phyloP scores from a whole-genome alignment of 768 basidiomycete species.

The Cyathus striatus region DNA sequence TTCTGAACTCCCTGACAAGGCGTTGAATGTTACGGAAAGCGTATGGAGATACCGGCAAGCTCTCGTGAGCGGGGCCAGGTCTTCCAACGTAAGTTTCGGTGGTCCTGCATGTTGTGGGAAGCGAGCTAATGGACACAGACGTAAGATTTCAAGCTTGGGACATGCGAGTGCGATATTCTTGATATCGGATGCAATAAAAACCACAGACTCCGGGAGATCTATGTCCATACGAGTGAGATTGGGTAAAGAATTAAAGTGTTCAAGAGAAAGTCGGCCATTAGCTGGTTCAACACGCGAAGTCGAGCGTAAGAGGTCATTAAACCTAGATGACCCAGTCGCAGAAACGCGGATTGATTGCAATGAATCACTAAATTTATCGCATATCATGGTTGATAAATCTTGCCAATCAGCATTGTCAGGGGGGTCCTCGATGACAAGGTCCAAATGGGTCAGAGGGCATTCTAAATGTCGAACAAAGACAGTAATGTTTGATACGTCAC shows the following conservation, averaged over 20 bases:
- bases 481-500: slow-evolving; percentile 63
- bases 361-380: slow-evolving; percentile 54
- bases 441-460: slow-evolving; percentile 60
- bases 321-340: slow-evolving; percentile 70
- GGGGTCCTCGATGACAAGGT: slow-evolving; percentile 77
- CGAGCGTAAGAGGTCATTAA: slow-evolving; percentile 76
- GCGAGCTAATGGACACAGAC: slow-evolving; percentile 62
- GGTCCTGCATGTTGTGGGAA: slow-evolving; percentile 50
- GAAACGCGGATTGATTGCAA: slow-evolving; percentile 57
- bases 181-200: slow-evolving; percentile 61
- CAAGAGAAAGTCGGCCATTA: slow-evolving; percentile 55
- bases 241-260: slow-evolving; percentile 49
- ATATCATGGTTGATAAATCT: slow-evolving; percentile 59
- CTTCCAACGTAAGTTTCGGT: slow-evolving; percentile 57
- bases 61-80: slow-evolving; percentile 52
- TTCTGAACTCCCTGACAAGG: slow-evolving; percentile 37
- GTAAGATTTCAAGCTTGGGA: slow-evolving; percentile 64
- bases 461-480: slow-evolving; percentile 69
- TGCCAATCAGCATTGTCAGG: slow-evolving; percentile 74
- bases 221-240: slow-evolving; percentile 61
- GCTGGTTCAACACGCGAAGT: slow-evolving; percentile 62
- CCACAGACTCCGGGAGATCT: slow-evolving; percentile 72
- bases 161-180: slow-evolving; percentile 52
- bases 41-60: slow-evolving; percentile 61
- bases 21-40: slow-evolving; percentile 61